phyloP scores from a whole-genome alignment of 2,329 filamentous ascomycete species.

The Lachnellula subtilissima region DNA sequence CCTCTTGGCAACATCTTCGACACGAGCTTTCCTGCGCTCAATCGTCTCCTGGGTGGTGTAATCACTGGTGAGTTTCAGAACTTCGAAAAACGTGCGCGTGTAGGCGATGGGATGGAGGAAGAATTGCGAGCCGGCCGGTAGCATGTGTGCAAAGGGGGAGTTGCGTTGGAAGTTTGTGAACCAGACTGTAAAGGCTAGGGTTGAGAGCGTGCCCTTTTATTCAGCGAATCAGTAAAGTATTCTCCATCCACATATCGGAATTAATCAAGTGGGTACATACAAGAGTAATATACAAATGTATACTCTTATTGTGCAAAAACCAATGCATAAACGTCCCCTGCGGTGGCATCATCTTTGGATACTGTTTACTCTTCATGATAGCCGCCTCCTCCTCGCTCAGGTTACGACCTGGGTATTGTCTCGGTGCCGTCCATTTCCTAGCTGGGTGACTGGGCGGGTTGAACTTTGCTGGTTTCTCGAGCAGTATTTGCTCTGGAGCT shows the following conservation, averaged over 20 bases:
- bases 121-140: conserved; percentile 67
- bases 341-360: conserved; percentile 86
- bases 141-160: conserved; percentile 74
- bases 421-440: conserved; percentile 53
- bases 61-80: conserved; percentile 71
- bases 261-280: conserved; percentile 45
- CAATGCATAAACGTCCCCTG: conserved; percentile 76
- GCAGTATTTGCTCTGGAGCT: conserved; percentile 55
- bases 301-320: conserved; percentile 70
- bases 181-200: conserved; percentile 68
- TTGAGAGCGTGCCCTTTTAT: conserved; percentile 27
- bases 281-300: conserved; percentile 81
- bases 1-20: conserved; percentile 86
- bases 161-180: conserved; percentile 72
- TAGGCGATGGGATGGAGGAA: conserved; percentile 66
- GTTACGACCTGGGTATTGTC: conserved; percentile 66
- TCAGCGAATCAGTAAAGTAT: too few species aligned
- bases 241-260: background rate
- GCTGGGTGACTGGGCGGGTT: conserved; percentile 86
- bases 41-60: conserved; percentile 64
- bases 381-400: conserved; percentile 61
- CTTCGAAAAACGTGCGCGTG: conserved; percentile 59
- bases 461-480: conserved; percentile 86
- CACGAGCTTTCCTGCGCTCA: conserved; percentile 65
- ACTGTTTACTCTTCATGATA: conserved; percentile 64